Evolutionary conservation across 2,329 filamentous ascomycete genomes (phyloP).

Genomic region (Cercospora nicotianae): DNA sequence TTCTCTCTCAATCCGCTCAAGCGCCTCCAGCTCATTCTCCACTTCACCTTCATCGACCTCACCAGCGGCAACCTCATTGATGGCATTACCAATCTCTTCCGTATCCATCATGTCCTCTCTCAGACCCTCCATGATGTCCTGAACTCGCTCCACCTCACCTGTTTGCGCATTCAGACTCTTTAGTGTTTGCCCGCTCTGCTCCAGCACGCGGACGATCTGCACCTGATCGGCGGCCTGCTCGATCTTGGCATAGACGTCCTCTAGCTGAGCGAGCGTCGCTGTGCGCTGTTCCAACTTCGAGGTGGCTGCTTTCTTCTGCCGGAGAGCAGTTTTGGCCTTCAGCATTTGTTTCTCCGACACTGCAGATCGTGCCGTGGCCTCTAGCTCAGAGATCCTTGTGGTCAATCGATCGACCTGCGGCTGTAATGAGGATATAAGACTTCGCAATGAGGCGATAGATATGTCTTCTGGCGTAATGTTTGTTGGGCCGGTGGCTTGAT

Average conservation of each 20-base stretch:
- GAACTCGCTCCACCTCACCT: conserved; percentile 73
- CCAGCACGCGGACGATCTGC: conserved; percentile 79
- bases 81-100: conserved; percentile 77
- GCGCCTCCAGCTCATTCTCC: conserved; percentile 78
- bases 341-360: conserved; percentile 71
- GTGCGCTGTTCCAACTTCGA: conserved; percentile 69
- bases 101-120: conserved; percentile 75
- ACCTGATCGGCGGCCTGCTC: conserved; percentile 84
- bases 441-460: conserved; percentile 76
- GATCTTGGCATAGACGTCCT: conserved; percentile 78
- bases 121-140: conserved; percentile 71
- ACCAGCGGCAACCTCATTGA: conserved; percentile 59
- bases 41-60: conserved; percentile 77
- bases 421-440: conserved; percentile 67
- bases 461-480: conserved; percentile 74
- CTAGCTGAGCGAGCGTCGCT: conserved; percentile 74
- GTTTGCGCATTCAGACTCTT: conserved; percentile 71
- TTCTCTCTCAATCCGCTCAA: conserved; percentile 57
- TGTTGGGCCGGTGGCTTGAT: conserved; percentile 41
- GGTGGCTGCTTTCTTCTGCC: conserved; percentile 80
- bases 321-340: conserved; percentile 74
- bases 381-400: conserved; percentile 52
- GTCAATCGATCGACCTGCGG: conserved; percentile 66
- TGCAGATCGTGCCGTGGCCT: conserved; percentile 64
- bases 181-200: conserved; percentile 71